Base-by-base conservation (phyloP, 768 basidiomycete genomes). In the Suillus decipiens region DNA sequence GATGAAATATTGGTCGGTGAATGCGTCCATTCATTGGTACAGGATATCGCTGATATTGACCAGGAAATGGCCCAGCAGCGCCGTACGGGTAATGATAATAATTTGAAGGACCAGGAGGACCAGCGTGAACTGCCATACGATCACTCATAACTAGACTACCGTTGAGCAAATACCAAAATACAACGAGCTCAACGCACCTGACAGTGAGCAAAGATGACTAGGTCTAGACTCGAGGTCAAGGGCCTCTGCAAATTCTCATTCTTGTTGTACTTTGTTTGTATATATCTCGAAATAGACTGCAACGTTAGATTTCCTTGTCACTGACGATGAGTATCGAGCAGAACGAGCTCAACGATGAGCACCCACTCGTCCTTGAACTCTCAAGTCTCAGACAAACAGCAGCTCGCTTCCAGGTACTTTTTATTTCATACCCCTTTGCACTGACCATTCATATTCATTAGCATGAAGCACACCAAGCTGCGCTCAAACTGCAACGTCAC, bases 381-480 rank as follows among this genome's bases (percentile, higher is more conserved):
- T 68, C 74, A 19, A 81, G 79, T 66, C 77, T 86, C 45, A 77
- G 79, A 62, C 68, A 73, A n/a, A 78, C 81, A 1, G 77, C 84
- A 2, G 76, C 76, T 42, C 80, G 78, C 15, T 84, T 84, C 63
- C 85, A 86, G 82, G 84, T 81, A 73, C 73, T 39, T 69, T 31
- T n/a, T 8, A 5, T 31, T 2, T 11, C 3, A 22, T 53, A 15
- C 10, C 58, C 45, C 28, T 28, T 6, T 28, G 39, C 31, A 14
- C 62, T 41, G n/a, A 60, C 19, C 3, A 34, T 10, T 11, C 54
- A 24, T 31, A 2, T 60, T 60, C 36, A 34, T 31, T 28, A 92
- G 90, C 86, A 90, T 73, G 90, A 92, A 76, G 84, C 88, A 5
- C 85, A 90, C 68, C 70, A 77, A 37, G 79, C 86, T n/a, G 81